A percentile compares a stretch with the other conserved stretches of the same genome.
phyloP scores from a whole-genome alignment of 2,329 filamentous ascomycete species.

The Clarireedia sp. region DNA sequence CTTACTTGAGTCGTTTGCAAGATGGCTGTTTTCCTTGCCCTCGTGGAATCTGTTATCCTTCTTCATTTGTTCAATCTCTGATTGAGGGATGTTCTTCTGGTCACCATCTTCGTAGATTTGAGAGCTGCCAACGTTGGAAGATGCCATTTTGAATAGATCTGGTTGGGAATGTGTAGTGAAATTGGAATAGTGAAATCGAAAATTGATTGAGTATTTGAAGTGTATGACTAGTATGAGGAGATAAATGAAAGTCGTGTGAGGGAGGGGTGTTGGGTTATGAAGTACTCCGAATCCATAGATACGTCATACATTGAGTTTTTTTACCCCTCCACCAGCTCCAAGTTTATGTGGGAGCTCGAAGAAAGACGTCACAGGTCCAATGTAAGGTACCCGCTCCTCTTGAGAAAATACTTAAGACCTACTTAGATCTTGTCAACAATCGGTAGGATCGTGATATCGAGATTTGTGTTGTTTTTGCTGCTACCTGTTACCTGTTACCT shows the following conservation, averaged over 20 bases:
- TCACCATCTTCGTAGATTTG: slow-evolving; percentile 69
- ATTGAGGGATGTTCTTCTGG: slow-evolving; percentile 53
- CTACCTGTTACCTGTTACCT: too few species aligned
- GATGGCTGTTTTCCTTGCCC: slow-evolving; percentile 62
- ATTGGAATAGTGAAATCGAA: background rate
- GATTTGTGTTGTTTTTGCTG: too few species aligned
- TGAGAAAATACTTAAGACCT: background rate
- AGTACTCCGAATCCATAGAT: background rate
- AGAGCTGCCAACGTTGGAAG: slow-evolving; percentile 49
- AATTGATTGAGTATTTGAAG: background rate
- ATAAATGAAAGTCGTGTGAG: background rate
- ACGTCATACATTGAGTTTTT: slow-evolving; percentile 7
- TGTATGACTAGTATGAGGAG: background rate
- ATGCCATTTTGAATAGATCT: slow-evolving; percentile 15
- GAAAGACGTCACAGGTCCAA: slow-evolving; percentile 3
- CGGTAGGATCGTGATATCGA: background rate
- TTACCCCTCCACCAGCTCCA: background rate
- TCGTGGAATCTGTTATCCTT: slow-evolving; percentile 59
- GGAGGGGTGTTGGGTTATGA: background rate
- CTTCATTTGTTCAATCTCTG: slow-evolving; percentile 40
- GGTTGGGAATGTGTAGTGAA: background rate
- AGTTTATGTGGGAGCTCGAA: background rate
- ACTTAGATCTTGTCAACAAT: background rate
- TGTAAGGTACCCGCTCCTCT: slow-evolving; percentile 6
- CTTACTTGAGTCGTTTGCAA: slow-evolving; percentile 64